Percentiles rank a stretch among this genome's conserved stretches.
Conservation (phyloP, 1,139 yeast species). For the Sugiyamaella japonica region DNA sequence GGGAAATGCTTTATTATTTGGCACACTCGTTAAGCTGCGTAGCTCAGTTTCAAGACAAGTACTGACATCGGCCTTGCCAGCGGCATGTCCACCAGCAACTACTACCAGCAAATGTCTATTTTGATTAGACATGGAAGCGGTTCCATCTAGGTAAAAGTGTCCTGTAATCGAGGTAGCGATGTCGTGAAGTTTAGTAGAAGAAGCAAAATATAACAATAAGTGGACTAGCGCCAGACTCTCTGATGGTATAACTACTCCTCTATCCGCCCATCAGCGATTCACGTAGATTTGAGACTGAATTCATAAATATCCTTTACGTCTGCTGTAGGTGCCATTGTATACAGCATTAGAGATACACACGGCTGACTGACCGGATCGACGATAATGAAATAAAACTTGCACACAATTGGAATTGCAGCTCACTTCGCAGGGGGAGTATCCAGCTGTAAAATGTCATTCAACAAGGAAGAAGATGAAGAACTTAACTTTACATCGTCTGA, state of each 20-base stretch:
- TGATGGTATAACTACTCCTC: background rate
- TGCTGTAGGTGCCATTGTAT: no score
- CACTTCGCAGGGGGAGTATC: background rate
- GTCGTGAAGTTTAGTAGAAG: background rate
- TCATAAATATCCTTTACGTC: background rate
- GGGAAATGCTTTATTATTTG: constrained; percentile 18
- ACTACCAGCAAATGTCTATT: constrained; percentile 46
- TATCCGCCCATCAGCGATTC: background rate
- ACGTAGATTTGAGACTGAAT: background rate
- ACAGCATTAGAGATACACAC: background rate
- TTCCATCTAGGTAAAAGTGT: background rate
- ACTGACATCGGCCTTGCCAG: constrained; percentile 53
- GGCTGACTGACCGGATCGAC: background rate
- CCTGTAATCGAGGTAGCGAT: no score
- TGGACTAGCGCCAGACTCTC: background rate
- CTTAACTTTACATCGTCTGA: constrained; percentile 63
- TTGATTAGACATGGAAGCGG: background rate
- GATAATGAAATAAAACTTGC: background rate
- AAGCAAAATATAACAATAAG: background rate
- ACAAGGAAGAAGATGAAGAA: constrained; percentile 56
- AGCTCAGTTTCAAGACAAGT: constrained; percentile 30
- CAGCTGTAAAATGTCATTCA: constrained; percentile 40
- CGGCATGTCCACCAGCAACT: constrained; percentile 75
- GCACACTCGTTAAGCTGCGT: constrained; percentile 13
- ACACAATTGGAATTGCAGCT: background rate